Evolutionary conservation across 768 basidiomycete genomes (phyloP), one percentile per base, ranked within the genome.

Genomic region (Tephrocybe sp.): DNA sequence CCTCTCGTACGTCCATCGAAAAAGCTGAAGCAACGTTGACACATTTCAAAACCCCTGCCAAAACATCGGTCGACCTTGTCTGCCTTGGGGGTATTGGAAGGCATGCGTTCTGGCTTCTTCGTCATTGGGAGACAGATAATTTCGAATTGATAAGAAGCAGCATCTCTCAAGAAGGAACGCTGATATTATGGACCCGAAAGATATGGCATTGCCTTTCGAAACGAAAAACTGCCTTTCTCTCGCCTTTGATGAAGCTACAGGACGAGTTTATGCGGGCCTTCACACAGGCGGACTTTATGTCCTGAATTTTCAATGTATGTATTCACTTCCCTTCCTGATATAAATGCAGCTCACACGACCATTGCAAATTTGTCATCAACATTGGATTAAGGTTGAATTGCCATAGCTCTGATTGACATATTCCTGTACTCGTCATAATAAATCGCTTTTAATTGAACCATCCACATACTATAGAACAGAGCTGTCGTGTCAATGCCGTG

Each of bases 241-340:
- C 24, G 73, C 73, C 3, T 81, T 85, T 48, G 81, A 86, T 48
- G 84, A 86, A 57, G 67, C 73, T 4, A 74, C 73, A 2, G 81
- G 84, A 26, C 68, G 73, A 25, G 66, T 85, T 26, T 78, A 69
- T 58, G 61, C 83, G 12, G 77, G 74, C 9, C 63, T 84, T 12
- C 72, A 75, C 33, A 80, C 76, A 15, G 81, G 82, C 15, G 77
- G 80, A 28, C 55, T 85, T 36, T 82, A 79, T 62, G 59, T 81
- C 20, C 58, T 83, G 45, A 62, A 71, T 25, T 74, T 75, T 48
- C 73, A 58, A 58, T 44, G 41, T 6, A 12, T 30, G 12, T 5
- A 12, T 30, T 30, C 28, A 5, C 28, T 30, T 24, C 18, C n/a
- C 34, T 15, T 17, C 6, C 9, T 36, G 6, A 11, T n/a, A n/a